Base-by-base conservation (phyloP, 148 eudicot species). In the Rhododendron griersonianum region DNA sequence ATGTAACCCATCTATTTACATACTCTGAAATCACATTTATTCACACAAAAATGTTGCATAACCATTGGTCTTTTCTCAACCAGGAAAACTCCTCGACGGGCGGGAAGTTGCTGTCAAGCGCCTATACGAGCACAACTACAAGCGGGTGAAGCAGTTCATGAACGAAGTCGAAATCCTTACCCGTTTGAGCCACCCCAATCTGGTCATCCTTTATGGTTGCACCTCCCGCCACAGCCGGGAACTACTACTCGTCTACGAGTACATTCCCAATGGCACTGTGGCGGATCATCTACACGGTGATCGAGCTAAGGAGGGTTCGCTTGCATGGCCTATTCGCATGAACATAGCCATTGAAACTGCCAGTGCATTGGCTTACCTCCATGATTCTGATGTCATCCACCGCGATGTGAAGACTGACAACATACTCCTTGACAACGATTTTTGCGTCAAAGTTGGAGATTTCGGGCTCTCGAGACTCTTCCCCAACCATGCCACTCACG, bases 71-170 rank as follows among this genome's bases (percentile, higher is more conserved):
- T 33, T 80, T 53, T 19, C 39, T 81, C 37, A 41, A 81, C 37
- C 82, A 94, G 97, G 97, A 30, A 92, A 87, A 86, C 91, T 94
- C 23, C 82, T 47, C 59, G 95, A 94, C 73, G 95, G 93, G 5
- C 84, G 92, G 79, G 95, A 92, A 85, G 95, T 94, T 69, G 96
- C 96, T 7, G 91, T 94, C 61, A 93, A 94, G 87, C 91, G 95
- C 59, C 90, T 94, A 1, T 89, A 93, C 37, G 91, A 84, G 74
- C 87, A 76, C 85, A 86, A 55, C 69, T 63, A 25, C 84, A 78
- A 78, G 83, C 25, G 73, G 78, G 83, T 85, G 83, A 81, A 37
- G 21, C 50, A 57, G 15, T 81, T 55, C 48, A 55, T 81, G 48
- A 81, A 81, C 30, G 84, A 81, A 81, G 48, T 81, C 9, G 7